Evolutionary conservation across 1,284 basidiomycete species (phyloP).

Genomic region (Moesziomyces sp.): DNA sequence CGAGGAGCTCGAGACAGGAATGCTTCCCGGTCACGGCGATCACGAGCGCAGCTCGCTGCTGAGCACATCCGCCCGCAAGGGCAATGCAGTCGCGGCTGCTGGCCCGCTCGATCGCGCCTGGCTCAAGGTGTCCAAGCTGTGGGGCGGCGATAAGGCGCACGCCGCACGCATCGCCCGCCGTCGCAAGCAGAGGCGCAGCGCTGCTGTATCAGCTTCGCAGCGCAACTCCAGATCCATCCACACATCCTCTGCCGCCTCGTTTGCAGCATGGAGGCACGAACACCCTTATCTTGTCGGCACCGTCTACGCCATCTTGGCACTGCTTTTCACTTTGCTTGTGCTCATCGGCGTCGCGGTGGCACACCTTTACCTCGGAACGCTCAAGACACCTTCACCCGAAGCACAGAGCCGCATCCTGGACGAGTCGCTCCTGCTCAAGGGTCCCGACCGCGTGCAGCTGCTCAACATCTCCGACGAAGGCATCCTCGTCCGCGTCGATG

Average conservation of each 20-base stretch:
- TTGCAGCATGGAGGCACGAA: conserved; percentile 42
- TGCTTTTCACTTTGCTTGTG: conserved; percentile 43
- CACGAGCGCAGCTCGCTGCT: conserved; percentile 44
- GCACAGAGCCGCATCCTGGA: conserved; percentile 55
- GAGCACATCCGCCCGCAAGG: conserved; percentile 14
- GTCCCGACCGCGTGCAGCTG: conserved; percentile 54
- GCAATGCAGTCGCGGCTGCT: conserved; percentile 7
- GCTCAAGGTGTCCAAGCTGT: conserved; percentile 39
- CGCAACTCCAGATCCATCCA: conserved; percentile 38
- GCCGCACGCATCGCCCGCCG: conserved; percentile 28
- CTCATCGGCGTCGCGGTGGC: conserved; percentile 40
- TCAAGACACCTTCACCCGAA: conserved; percentile 45
- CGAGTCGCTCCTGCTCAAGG: conserved; percentile 53
- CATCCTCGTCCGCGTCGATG: conserved; percentile 54
- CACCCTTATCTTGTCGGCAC: conserved; percentile 37
- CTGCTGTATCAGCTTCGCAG: conserved; percentile 18
- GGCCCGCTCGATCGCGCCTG: conserved; percentile 36
- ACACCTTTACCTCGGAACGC: conserved; percentile 50
- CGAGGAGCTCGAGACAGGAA: conserved; percentile 47
- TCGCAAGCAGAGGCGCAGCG: conserved; percentile 32
- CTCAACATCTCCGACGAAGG: conserved; percentile 59
- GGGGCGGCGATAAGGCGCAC: conserved; percentile 46
- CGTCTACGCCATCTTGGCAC: conserved; percentile 29
- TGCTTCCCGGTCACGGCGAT: conserved; percentile 26
- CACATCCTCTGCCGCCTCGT: conserved; percentile 29